Base-by-base conservation (phyloP, 768 basidiomycete genomes). In the Tulasnella sp. region DNA sequence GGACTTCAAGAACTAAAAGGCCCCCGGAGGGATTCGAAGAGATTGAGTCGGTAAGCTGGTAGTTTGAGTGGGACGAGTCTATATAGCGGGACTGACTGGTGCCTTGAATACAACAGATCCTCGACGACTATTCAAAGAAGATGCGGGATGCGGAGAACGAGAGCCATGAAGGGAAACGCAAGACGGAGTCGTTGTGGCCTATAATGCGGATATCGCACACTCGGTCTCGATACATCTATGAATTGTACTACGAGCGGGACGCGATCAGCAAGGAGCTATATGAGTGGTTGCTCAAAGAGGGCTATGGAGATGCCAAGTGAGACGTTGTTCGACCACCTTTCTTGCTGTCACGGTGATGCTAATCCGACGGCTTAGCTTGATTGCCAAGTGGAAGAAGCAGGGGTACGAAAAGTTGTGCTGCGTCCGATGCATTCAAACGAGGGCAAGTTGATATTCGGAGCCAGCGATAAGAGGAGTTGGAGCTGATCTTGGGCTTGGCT, bases 141-240 rank as follows among this genome's bases (percentile, higher is more conserved):
- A 99, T 99, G 97, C 85, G 97, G 70, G 97, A 99, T 81, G 97
- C 92, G 1, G 97, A 99, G 84, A 97, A 95, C 78, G 97, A 99
- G 82, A 89, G 90, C 1, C 97, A 99, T 79, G 97, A 99, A 80
- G 97, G 97, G 75, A 98, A 99, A 80, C 92, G 95, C 79, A 94
- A 91, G 81, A 87, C 90, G 32, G 94, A 95, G 81, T 91, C 91
- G 5, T 80, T 94, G 42, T 95, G 97, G 96, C 94, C 96, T 52
- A 97, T 99, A 74, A 98, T 98, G 95, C 89, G 94, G 40, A 94
- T 98, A 78, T 91, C 94, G 22, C 97, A 99, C 81, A 90, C 95
- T 11, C 90, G 97, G 44, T 96, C 95, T 62, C 85, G 94, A 76
- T 98, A 98, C 81, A 93, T 99, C 73, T 98, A 98, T 78, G 97